Base-by-base conservation (phyloP, 257 asterid genomes). In the Solanum lycopersicoides region DNA sequence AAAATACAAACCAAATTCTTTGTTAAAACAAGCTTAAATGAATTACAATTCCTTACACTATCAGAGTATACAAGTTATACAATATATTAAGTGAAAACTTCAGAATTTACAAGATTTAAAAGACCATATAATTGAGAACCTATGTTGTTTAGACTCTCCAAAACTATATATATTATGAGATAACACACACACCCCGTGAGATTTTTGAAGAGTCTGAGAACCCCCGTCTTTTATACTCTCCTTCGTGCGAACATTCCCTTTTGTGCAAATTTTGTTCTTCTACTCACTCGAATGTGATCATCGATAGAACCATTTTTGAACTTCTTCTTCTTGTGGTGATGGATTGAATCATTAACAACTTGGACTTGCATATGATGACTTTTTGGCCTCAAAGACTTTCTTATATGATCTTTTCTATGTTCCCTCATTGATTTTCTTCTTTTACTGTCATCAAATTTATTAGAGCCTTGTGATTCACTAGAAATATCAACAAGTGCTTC, bases 381-480 rank as follows among this genome's bases (percentile, higher is more conserved):
- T 60, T 87, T 91, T n/a, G 98, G 93, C 92, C 93, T 96, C 87
- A 94, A 87, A 25, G 93, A 91, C 74, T 89, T 91, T 87, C 93
- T 92, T 88, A 94, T 16, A 86, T 90, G 94, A 89, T 94, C 95
- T 65, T 89, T 73, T 85, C 88, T 94, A 56, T 91, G 87, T 16
- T 90, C 87, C 28, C 90, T 89, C 60, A 63, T 75, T 30, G 88
- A 83, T 32, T 16, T n/a, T 15, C 86, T 80, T 37, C 69, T 83
- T 85, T 87, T 82, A 76, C 79, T 59, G 32, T 85, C 76, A 30
- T 83, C 89, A 69, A 71, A 60, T 82, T 88, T 86, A 65, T 83
- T 65, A 14, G 63, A 72, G 35, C 37, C 86, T 10, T 88, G 94
- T 59, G 86, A 91, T 44, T 89, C 92, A 59, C 87, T 88, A 11